A percentile compares a stretch with the other conserved stretches of the same genome.
Evolutionary conservation across 2,329 filamentous ascomycete genomes (phyloP).

Genomic region (Botrytis medusae): DNA sequence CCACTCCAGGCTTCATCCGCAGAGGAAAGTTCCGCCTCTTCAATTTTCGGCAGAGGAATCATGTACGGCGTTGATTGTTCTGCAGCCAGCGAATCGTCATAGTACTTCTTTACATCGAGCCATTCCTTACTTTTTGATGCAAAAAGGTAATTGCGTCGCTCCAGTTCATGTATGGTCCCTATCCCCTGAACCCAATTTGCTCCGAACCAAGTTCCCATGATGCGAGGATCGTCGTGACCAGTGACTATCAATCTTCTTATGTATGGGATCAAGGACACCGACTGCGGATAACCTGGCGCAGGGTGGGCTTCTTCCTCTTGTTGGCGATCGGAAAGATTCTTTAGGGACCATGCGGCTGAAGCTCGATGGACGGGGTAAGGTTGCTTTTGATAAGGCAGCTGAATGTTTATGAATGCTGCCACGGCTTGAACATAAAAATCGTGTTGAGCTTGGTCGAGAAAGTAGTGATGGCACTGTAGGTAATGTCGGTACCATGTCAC

Average conservation of each 20-base stretch:
- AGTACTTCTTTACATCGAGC: conserved; percentile 84
- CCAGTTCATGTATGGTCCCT: conserved; percentile 79
- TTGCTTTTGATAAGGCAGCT: conserved; percentile 76
- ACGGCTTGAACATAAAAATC: conserved; percentile 80
- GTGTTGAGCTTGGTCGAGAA: conserved; percentile 87
- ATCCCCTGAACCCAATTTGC: conserved; percentile 84
- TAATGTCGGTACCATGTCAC: conserved; percentile 93
- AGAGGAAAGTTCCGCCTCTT: conserved; percentile 75
- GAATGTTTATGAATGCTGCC: conserved; percentile 88
- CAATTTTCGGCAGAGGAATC: conserved; percentile 73
- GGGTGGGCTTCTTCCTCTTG: conserved; percentile 28
- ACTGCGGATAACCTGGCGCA: conserved; percentile 30
- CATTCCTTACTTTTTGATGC: conserved; percentile 90
- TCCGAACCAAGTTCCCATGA: conserved; percentile 97
- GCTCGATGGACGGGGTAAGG: conserved; percentile 44
- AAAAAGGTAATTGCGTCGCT: conserved; percentile 92
- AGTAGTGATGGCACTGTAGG: conserved; percentile 86
- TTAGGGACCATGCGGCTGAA: conserved; percentile 43
- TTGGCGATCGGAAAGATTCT: conserved; percentile 38
- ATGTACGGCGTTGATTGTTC: conserved; percentile 77
- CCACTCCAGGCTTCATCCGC: conserved; percentile 89
- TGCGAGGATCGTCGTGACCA: conserved; percentile 80
- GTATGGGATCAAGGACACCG: conserved; percentile 78
- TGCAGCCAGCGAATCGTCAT: conserved; percentile 69
- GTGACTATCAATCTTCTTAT: conserved; percentile 87